Evolutionary conservation across 371 early-diverging fungal genomes (phyloP).

Genomic region (Mortierella sp.): DNA sequence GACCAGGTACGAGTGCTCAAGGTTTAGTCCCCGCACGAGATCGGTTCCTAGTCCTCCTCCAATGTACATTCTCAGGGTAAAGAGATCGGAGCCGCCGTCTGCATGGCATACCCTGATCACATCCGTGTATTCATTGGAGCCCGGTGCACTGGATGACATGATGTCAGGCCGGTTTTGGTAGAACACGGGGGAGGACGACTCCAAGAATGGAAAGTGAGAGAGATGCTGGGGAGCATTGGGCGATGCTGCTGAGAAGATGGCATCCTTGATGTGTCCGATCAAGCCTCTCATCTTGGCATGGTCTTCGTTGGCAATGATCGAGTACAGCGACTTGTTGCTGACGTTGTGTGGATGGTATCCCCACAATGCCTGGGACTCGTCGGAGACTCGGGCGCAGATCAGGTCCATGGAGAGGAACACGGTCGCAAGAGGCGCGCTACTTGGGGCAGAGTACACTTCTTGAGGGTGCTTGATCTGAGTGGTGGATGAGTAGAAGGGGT

Average conservation of each 20-base stretch:
- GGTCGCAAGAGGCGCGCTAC: conserved; percentile 42
- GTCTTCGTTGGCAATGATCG: conserved; percentile 61
- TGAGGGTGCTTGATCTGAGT: conserved; percentile 37
- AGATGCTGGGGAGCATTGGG: conserved; percentile 22
- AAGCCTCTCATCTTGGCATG: conserved; percentile 56
- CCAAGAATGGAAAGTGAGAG: conserved; percentile 54
- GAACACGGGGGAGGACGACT: conserved; percentile 58
- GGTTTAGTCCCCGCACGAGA: conserved; percentile 41
- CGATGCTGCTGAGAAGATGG: conserved; percentile 54
- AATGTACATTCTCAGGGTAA: conserved; percentile 61
- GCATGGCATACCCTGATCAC: conserved; percentile 62
- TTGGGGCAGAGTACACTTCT: conserved; percentile 34
- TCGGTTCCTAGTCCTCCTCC: conserved; percentile 73
- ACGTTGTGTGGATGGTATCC: conserved; percentile 70
- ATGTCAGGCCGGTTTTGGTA: conserved; percentile 53
- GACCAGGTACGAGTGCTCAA: conserved; percentile 48
- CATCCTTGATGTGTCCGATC: conserved; percentile 59
- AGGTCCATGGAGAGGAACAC: conserved; percentile 64
- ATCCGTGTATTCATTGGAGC: conserved; percentile 60
- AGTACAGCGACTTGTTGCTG: conserved; percentile 65
- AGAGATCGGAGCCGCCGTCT: conserved; percentile 62
- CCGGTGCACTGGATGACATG: conserved; percentile 51
- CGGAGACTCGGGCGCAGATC: conserved; percentile 67
- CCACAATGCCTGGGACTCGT: conserved; percentile 63
- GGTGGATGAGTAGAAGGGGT: conserved; percentile 22